phyloP scores from a whole-genome alignment of 1,139 yeast species.

The Candida gigantensis region DNA sequence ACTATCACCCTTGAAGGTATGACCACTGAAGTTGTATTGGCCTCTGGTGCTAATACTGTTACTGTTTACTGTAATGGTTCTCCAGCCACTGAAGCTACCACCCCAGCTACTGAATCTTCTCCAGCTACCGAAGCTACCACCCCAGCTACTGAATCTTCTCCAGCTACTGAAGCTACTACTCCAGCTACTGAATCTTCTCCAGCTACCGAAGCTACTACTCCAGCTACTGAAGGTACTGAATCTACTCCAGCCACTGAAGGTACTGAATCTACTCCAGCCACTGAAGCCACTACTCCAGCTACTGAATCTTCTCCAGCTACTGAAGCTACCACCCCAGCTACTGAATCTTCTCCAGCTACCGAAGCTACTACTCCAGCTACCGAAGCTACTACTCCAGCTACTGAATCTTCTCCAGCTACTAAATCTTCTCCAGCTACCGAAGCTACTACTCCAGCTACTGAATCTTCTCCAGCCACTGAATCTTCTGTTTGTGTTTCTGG shows the following conservation, averaged over 20 bases:
- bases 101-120: too few species aligned
- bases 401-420: conserved; percentile 9
- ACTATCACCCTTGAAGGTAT: too few species aligned
- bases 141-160: background rate
- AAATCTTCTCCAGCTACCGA: conserved; percentile 17
- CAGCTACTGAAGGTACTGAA: conserved; percentile 38
- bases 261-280: conserved; percentile 19
- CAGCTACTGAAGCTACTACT: background rate
- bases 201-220: too few species aligned
- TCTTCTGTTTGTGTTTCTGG: conserved; percentile 1
- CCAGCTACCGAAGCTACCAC: background rate
- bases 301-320: conserved; percentile 13
- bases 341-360: background rate
- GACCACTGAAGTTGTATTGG: too few species aligned
- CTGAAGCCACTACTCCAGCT: too few species aligned
- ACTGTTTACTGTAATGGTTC: too few species aligned
- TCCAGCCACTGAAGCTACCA: too few species aligned
- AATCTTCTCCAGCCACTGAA: conserved; percentile 13
- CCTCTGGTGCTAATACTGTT: too few species aligned
- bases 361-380: background rate
- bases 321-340: background rate
- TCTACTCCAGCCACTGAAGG: conserved; percentile 27
- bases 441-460: conserved; percentile 2
- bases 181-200: conserved; percentile 2
- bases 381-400: conserved; percentile 4